Percentiles rank a stretch among this genome's conserved stretches.
Conservation (phyloP, 495 filamentous ascomycete species). For the Terfezia boudieri region DNA sequence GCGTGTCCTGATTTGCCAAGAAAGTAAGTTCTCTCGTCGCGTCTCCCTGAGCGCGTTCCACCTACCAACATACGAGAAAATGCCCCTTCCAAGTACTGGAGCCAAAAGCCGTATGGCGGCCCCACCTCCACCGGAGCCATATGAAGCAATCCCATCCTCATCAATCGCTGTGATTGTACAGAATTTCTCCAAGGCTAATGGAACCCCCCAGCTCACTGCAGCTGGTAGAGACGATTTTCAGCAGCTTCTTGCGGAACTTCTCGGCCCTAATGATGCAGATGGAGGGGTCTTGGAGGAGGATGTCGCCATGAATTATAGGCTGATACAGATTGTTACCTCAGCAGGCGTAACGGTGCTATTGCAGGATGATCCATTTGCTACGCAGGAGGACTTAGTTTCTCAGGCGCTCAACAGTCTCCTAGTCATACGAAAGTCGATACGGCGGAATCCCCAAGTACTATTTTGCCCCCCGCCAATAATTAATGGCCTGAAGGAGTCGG, state of each 20-base stretch:
- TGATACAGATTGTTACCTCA: conserved; percentile 63
- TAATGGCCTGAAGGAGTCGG: conserved; percentile 23
- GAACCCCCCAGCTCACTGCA: conserved; percentile 19
- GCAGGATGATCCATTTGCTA: conserved; percentile 38
- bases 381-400: conserved; percentile 27
- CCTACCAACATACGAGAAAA: background rate
- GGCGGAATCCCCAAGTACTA: conserved; percentile 52
- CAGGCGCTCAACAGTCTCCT: conserved; percentile 45
- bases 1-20: background rate
- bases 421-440: conserved; percentile 48
- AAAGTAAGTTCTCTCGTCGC: background rate
- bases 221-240: conserved; percentile 34
- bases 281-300: conserved; percentile 35
- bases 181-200: conserved; percentile 22
- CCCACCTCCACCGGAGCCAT: background rate
- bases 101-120: background rate
- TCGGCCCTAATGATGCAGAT: conserved; percentile 24
- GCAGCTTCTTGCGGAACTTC: conserved; percentile 41
- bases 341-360: conserved; percentile 48
- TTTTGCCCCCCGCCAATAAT: conserved; percentile 23
- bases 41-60: background rate
- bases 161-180: conserved; percentile 31
- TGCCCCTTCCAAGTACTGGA: background rate
- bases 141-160: conserved; percentile 20
- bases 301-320: conserved; percentile 50